phyloP scores from a whole-genome alignment of 768 basidiomycete genomes.

The Termitomyces sp. region DNA sequence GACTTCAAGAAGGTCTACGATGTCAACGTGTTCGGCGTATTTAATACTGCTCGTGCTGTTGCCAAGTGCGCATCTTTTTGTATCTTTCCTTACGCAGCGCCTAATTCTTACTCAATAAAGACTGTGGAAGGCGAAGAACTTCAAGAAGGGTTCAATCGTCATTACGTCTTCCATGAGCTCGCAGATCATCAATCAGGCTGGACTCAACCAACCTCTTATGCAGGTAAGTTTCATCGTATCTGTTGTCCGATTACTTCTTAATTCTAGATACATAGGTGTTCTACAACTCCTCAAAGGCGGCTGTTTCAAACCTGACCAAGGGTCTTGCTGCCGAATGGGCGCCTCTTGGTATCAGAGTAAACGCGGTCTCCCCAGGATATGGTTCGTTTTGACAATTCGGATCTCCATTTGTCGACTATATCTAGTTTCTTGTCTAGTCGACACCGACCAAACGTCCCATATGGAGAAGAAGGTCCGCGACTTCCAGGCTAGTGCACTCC shows the following conservation, averaged over 20 bases:
- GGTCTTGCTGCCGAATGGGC: conserved; percentile 68
- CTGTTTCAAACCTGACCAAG: conserved; percentile 53
- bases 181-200: conserved; percentile 56
- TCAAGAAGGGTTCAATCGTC: conserved; percentile 50
- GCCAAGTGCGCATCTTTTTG: conserved; percentile 38
- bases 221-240: conserved; percentile 34
- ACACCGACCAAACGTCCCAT: conserved; percentile 54
- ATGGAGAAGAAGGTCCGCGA: conserved; percentile 49
- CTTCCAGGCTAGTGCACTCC: conserved; percentile 47
- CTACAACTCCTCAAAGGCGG: conserved; percentile 71
- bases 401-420: background rate
- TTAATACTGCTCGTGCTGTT: conserved; percentile 58
- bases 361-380: conserved; percentile 63
- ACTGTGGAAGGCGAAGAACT: conserved; percentile 37
- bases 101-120: conserved; percentile 23
- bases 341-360: conserved; percentile 48
- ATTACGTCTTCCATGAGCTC: conserved; percentile 68
- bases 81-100: too few species aligned
- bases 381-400: conserved; percentile 25
- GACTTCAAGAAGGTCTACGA: conserved; percentile 56
- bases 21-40: conserved; percentile 65
- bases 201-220: conserved; percentile 42
- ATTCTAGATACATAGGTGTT: conserved; percentile 26
- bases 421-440: conserved; percentile 29
- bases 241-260: too few species aligned